phyloP scores from a whole-genome alignment of 345 rosid species.

The Arabidopsis suecica region DNA sequence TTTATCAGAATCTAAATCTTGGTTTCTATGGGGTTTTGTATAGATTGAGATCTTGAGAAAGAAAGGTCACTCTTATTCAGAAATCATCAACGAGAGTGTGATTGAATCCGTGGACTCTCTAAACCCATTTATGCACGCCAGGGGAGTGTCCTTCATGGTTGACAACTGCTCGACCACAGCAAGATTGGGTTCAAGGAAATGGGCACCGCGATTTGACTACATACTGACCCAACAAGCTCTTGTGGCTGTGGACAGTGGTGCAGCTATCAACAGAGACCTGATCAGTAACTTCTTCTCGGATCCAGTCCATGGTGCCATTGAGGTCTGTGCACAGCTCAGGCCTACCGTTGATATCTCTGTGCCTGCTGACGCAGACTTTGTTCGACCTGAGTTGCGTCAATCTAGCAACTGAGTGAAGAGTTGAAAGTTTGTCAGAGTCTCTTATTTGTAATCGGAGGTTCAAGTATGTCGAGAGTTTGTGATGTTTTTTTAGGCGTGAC shows the following conservation, averaged over 20 bases:
- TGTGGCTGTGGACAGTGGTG: conserved; percentile 66
- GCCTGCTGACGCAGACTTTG: conserved; percentile 86
- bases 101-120: conserved; percentile 92
- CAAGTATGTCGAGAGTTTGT: conserved; percentile 24
- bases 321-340: conserved; percentile 84
- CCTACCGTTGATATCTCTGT: conserved; percentile 91
- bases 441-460: conserved; percentile 17
- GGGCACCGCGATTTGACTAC: conserved; percentile 95
- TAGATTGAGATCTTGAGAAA: conserved; percentile 93
- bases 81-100: conserved; percentile 91
- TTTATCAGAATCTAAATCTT: conserved; percentile 7
- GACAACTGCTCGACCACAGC: conserved; percentile 97
- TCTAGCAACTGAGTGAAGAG: conserved; percentile 52
- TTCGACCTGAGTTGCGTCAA: conserved; percentile 89
- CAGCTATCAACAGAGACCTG: conserved; percentile 71
- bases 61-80: conserved; percentile 95
- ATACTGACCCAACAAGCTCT: conserved; percentile 82
- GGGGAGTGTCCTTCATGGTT: conserved; percentile 96
- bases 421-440: conserved; percentile 4
- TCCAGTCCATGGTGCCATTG: conserved; percentile 83
- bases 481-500: conserved; percentile 31
- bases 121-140: conserved; percentile 97
- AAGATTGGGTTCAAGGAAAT: conserved; percentile 87
- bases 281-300: conserved; percentile 88
- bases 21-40: conserved; percentile 5